These are phyloP conservation scores for Agapanthus africanus DNA, from an alignment of 106 monocot species.

Conservation along the genomic window DNA sequence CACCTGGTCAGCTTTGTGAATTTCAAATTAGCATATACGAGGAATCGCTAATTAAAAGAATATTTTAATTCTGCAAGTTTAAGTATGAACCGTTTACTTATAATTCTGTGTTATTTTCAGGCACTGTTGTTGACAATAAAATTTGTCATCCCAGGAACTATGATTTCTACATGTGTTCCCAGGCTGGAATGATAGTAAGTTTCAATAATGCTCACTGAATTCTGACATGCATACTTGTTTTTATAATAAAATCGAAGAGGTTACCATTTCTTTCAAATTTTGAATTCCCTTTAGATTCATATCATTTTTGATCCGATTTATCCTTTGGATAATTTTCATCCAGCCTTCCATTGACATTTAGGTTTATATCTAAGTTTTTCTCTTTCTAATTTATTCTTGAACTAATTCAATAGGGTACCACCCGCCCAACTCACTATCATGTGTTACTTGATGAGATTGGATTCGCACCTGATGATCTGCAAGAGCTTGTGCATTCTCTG, in stretches of 20 bases:
- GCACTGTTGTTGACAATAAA: constrained; percentile 84
- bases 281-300: no score
- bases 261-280: neutral
- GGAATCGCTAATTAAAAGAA: neutral
- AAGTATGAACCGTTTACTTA: neutral
- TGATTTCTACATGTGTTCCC: constrained; percentile 97
- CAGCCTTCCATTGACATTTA: no score
- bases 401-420: constrained; percentile 55
- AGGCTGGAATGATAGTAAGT: constrained; percentile 95
- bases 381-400: neutral
- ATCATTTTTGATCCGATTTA: no score
- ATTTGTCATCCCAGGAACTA: constrained; percentile 87
- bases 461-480: constrained; percentile 68
- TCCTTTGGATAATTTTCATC: no score
- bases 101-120: constrained; percentile 19
- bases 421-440: constrained; percentile 89
- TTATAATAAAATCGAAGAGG: neutral
- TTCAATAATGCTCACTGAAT: neutral
- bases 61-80: neutral
- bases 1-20: constrained; percentile 42
- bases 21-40: neutral
- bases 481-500: constrained; percentile 86
- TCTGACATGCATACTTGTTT: neutral
- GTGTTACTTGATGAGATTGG: constrained; percentile 75
- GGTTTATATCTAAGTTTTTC: no score